Evolutionary conservation across 768 basidiomycete genomes (phyloP), one percentile per base, ranked within the genome.

Genomic region (Mycena metata): DNA sequence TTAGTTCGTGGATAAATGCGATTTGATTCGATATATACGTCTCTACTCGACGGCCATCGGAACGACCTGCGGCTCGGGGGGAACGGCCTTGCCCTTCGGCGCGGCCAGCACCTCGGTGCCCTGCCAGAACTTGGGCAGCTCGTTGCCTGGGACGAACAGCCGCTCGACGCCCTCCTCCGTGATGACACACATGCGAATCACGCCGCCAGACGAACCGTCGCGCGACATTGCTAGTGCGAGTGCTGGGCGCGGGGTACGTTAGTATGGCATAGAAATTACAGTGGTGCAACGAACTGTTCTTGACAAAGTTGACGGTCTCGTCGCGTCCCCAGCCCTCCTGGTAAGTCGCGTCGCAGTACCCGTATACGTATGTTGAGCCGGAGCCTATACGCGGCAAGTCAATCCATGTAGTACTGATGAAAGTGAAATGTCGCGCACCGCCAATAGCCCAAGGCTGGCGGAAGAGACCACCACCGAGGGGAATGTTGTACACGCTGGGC

Each of bases 371-470:
- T 10, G 96, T 96, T 42, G 96, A 98, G 10, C 98, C 98, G 57
- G 96, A 97, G 26, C 95, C 93, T 95, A 71, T 21, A 57, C 43
- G 47, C 35, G 19, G 39, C 67, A 58, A 57, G 46, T 73, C 51
- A 45, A 66, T 36, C 57, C 26, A 24, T 23, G 21, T 15, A 23
- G 36, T 43, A 30, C 39, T 35, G 21, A 52, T 8, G 41, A 36
- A 17, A 52, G 26, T 56, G 16, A 24, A 39, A 15, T 52, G 9
- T 52, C 78, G 23, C 88, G 46, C 75, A 94, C 96, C 96, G 79
- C 96, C 98, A 70, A 99, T 99, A 54, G 97, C 95, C 98, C 98
- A 99, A 9, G 97, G 96, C 73, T 97, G 96, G 67, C 94, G 90
- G 89, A 99, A 99, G 51, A 97, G 83, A 30, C 98, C 98, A 60